A percentile compares a stretch with the other conserved stretches of the same genome.
Evolutionary conservation across 306 rosid species (phyloP).

Genomic region (Quercus cerris): DNA sequence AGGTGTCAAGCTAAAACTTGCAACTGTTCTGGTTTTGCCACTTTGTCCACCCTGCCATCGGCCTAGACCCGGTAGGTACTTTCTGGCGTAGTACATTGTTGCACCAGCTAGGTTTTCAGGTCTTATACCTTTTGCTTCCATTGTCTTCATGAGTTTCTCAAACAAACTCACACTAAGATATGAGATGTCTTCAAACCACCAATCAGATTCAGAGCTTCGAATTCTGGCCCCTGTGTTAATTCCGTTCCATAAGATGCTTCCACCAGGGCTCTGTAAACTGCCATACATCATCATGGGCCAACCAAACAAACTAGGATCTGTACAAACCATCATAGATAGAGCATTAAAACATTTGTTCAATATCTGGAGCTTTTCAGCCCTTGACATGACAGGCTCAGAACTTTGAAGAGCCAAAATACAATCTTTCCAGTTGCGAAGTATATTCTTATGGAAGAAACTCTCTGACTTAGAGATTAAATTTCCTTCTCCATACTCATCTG

Average conservation of each 20-base stretch:
- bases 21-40: constrained; percentile 60
- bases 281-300: constrained; percentile 99
- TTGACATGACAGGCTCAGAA: constrained; percentile 54
- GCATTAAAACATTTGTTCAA: constrained; percentile 70
- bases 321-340: constrained; percentile 86
- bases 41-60: constrained; percentile 83
- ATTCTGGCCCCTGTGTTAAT: constrained; percentile 92
- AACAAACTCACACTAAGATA: constrained; percentile 70
- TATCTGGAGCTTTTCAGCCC: constrained; percentile 71
- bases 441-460: constrained; percentile 59
- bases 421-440: constrained; percentile 85
- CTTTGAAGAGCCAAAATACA: constrained; percentile 88
- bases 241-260: constrained; percentile 97
- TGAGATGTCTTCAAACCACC: constrained; percentile 99
- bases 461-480: constrained; percentile 76
- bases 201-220: constrained; percentile 83
- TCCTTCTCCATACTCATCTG: constrained; percentile 76
- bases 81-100: constrained; percentile 75
- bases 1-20: constrained; percentile 77
- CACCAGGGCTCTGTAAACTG: constrained; percentile 97
- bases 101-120: constrained; percentile 81
- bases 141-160: constrained; percentile 80
- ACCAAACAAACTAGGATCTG: constrained; percentile 95
- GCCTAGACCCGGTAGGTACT: constrained; percentile 84
- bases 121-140: constrained; percentile 78